Evolutionary conservation across 176 grass and related monocot genomes (phyloP), one percentile per base, ranked within the genome.

Genomic region (Aegilops bicornis): DNA sequence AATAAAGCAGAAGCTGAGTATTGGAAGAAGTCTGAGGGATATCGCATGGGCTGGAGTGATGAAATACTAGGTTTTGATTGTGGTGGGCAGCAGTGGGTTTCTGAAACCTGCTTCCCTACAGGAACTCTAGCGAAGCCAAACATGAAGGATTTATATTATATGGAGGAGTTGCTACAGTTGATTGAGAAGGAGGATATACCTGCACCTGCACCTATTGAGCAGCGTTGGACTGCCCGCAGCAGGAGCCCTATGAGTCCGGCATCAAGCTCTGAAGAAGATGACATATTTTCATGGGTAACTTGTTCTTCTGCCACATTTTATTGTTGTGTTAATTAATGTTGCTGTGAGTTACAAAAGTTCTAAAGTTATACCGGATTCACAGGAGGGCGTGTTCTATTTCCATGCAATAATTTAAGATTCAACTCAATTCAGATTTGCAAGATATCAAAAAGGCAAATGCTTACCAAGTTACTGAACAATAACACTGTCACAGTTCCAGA

Each of bases 21-120:
- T 83, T 98, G 96, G 96, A 94, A 84, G 85, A 98, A 89, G 84
- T 98, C 96, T 58, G 96, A 98, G 81, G 96, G 96, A 65, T 98
- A 91, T 84, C 91, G 96, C 30, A 87, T 98, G 69, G 93, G 96
- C 24, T 98, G 93, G 93, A 98, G 96, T 87, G 93, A 98, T 81
- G 96, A 98, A 89, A 94, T 98, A 75, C 76, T 98, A 80, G 93
- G 96, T 47, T 98, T 98, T 82, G 96, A 98, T 85, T 98, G 96
- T 93, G 96, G 96, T 73, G 96, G 96, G 12, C 91, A 95, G 82
- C 93, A 98, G 82, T 98, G 93, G 96, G 96, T 98, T 43, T 92
- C 88, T 62, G 93, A 95, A 84, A 98, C 69, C 37, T 95, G 96
- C 81, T 98, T 98, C 63, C 91, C 91, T 76, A 83, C 93, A 19